phyloP scores from a whole-genome alignment of 2,329 filamentous ascomycete genomes.

The Neofusicoccum cordaticola region DNA sequence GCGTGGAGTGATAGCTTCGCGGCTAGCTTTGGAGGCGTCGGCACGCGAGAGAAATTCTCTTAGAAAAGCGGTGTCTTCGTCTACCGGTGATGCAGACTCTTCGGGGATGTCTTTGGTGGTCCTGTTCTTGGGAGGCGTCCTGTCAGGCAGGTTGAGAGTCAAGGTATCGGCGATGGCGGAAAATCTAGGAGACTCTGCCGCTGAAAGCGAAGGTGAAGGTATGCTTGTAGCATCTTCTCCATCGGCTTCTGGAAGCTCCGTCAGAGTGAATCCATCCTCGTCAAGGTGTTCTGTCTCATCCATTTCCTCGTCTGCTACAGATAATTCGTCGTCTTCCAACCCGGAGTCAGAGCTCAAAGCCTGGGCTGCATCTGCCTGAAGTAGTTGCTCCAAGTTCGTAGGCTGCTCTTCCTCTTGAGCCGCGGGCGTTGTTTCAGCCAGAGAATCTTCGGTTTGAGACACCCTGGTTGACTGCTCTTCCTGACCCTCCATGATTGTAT shows the following conservation, averaged over 20 bases:
- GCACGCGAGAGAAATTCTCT: constrained; percentile 50
- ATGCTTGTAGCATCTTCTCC: background rate
- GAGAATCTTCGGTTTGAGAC: background rate
- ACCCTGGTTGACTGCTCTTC: background rate
- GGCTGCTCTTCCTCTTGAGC: background rate
- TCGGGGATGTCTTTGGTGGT: background rate
- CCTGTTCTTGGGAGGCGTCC: background rate
- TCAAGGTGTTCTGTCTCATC: constrained; percentile 3
- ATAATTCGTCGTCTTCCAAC: background rate
- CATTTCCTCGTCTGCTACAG: background rate
- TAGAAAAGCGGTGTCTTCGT: constrained; percentile 49
- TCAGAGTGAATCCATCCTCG: background rate
- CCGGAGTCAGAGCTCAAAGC: background rate
- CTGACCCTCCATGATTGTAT: background rate
- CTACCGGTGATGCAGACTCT: constrained; percentile 27
- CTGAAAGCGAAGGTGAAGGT: constrained; percentile 14
- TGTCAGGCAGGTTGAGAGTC: constrained; percentile 11
- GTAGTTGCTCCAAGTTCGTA: background rate
- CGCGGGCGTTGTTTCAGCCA: background rate
- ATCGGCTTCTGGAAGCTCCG: background rate
- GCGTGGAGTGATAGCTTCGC: constrained; percentile 33
- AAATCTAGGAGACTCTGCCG: constrained; percentile 11
- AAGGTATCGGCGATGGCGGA: constrained; percentile 17
- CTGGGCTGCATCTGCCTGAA: background rate
- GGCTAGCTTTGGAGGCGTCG: constrained; percentile 45